Conservation (phyloP, 108 stramenopile species). For the Mayamaea pseudoterrestris region DNA sequence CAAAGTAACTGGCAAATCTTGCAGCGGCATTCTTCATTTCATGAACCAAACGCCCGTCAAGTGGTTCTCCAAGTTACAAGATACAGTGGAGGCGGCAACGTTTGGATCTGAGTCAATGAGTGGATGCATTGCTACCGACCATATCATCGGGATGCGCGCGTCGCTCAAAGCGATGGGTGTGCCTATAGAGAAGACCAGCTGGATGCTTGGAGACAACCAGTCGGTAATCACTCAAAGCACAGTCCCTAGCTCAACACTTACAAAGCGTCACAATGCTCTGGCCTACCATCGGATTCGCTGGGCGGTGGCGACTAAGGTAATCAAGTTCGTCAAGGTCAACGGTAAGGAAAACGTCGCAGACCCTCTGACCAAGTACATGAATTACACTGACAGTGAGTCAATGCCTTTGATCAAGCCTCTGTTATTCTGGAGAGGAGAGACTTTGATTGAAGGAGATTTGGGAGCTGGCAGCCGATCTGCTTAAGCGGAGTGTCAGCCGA, state of each 20-base stretch:
- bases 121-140: slow-evolving; percentile 12
- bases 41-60: slow-evolving; percentile 19
- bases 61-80: slow-evolving; percentile 24
- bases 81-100: slow-evolving; percentile 26
- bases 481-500: no score
- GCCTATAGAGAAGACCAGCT: slow-evolving; percentile 11
- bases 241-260: neutral
- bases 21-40: slow-evolving; percentile 16
- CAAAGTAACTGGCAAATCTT: slow-evolving; percentile 9
- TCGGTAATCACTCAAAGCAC: slow-evolving; percentile 1
- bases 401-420: no score
- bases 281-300: slow-evolving; percentile 6
- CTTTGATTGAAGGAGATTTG: no score
- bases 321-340: slow-evolving; percentile 1
- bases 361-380: slow-evolving; percentile 9
- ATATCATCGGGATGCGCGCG: slow-evolving; percentile 18
- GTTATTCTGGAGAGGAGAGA: no score
- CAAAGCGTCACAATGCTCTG: slow-evolving; percentile 6
- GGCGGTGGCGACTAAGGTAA: slow-evolving; percentile 4
- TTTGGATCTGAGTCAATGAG: slow-evolving; percentile 18
- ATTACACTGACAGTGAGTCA: no score
- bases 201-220: slow-evolving; percentile 21
- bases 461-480: no score
- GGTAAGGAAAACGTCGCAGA: slow-evolving; percentile 13
- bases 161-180: slow-evolving; percentile 26